A percentile compares a stretch with the other conserved stretches of the same genome.
Evolutionary conservation across 2,329 filamentous ascomycete species (phyloP).

Genomic region (Talaromyces pinophilus): DNA sequence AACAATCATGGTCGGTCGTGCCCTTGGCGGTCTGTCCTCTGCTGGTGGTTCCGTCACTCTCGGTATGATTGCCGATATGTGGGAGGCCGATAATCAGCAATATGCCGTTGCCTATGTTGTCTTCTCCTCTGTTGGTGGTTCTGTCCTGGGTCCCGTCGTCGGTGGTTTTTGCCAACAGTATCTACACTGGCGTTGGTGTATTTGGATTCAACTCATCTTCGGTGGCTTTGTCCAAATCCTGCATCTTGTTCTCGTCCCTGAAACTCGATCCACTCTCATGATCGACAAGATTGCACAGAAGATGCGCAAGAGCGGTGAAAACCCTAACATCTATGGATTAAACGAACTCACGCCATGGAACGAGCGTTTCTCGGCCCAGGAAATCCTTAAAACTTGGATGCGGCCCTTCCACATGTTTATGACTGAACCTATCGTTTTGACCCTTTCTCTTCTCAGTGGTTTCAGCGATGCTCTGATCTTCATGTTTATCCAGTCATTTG

Average conservation of each 20-base stretch:
- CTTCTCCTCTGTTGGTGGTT: slow-evolving; percentile 77
- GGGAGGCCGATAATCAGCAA: slow-evolving; percentile 69
- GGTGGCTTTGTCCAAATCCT: slow-evolving; percentile 68
- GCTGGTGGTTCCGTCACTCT: slow-evolving; percentile 73
- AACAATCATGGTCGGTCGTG: slow-evolving; percentile 68
- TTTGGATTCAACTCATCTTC: slow-evolving; percentile 84
- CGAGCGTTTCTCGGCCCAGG: slow-evolving; percentile 59
- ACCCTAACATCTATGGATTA: slow-evolving; percentile 67
- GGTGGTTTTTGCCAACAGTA: slow-evolving; percentile 72
- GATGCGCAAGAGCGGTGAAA: slow-evolving; percentile 62
- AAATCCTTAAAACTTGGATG: slow-evolving; percentile 60
- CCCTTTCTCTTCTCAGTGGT: slow-evolving; percentile 61
- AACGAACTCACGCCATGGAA: slow-evolving; percentile 66
- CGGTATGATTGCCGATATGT: slow-evolving; percentile 74
- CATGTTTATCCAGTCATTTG: slow-evolving; percentile 65
- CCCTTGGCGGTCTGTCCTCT: slow-evolving; percentile 68
- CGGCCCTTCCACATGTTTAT: slow-evolving; percentile 66
- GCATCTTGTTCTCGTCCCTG: slow-evolving; percentile 70
- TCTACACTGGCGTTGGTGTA: slow-evolving; percentile 71
- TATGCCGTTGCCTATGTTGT: slow-evolving; percentile 76
- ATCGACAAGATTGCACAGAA: slow-evolving; percentile 78
- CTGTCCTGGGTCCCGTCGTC: slow-evolving; percentile 74
- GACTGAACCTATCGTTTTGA: slow-evolving; percentile 65
- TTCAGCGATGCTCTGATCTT: slow-evolving; percentile 68
- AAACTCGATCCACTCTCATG: slow-evolving; percentile 74